Percentiles rank a stretch among this genome's conserved stretches.
Conservation (phyloP, 768 basidiomycete species). For the Mycena rosella region DNA sequence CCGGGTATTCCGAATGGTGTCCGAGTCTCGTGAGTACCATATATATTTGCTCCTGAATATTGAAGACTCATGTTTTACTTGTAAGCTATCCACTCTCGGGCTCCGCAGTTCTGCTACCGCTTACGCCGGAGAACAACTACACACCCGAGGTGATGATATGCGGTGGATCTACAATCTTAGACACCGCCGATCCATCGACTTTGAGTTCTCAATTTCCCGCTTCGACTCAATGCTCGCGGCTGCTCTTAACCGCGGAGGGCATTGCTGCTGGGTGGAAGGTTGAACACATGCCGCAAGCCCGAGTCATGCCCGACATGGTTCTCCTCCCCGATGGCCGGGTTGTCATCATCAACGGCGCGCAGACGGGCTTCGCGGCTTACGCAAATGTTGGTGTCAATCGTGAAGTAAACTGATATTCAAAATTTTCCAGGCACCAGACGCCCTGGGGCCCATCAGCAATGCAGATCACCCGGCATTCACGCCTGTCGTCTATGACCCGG, state of each 20-base stretch:
- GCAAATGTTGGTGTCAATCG: slow-evolving; percentile 34
- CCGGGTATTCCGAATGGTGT: slow-evolving; percentile 54
- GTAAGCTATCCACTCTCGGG: slow-evolving; percentile 48
- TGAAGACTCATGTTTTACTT: slow-evolving; percentile 18
- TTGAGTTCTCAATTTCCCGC: slow-evolving; percentile 44
- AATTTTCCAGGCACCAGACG: slow-evolving; percentile 12
- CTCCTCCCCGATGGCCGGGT: slow-evolving; percentile 51
- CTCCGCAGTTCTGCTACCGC: slow-evolving; percentile 45
- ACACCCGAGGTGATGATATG: slow-evolving; percentile 48
- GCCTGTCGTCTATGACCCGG: slow-evolving; percentile 64
- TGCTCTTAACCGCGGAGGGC: slow-evolving; percentile 46
- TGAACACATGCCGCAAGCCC: slow-evolving; percentile 47
- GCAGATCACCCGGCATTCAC: slow-evolving; percentile 48
- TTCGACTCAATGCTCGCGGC: slow-evolving; percentile 49
- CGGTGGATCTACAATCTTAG: slow-evolving; percentile 41
- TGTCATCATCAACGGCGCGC: slow-evolving; percentile 55
- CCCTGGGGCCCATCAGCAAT: slow-evolving; percentile 37
- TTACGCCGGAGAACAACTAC: slow-evolving; percentile 44
- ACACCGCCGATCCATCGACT: slow-evolving; percentile 29
- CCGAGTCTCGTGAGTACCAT: slow-evolving; percentile 27
- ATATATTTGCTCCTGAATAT: slow-evolving; percentile 11
- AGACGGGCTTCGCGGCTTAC: slow-evolving; percentile 52
- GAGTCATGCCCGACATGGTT: slow-evolving; percentile 51
- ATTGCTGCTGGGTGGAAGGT: slow-evolving; percentile 52
- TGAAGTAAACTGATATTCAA: slow-evolving; percentile 13